These are phyloP conservation scores for Crithidia brevicula DNA, from an alignment of 208 protist genomes.

Conservation along the genomic window DNA sequence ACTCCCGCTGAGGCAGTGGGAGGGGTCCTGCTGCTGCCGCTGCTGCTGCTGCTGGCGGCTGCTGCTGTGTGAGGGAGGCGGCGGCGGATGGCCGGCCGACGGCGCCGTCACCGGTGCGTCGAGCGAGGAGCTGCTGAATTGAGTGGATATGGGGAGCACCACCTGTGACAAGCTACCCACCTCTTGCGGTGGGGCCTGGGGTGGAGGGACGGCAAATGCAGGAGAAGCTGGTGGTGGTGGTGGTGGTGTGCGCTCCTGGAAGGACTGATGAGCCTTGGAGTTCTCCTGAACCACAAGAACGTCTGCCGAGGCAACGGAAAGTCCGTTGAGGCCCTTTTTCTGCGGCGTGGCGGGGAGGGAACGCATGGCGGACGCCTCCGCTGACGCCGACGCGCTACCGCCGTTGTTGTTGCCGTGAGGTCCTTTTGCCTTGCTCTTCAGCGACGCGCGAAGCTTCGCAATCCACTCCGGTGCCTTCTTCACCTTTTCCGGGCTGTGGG, in stretches of 20 bases:
- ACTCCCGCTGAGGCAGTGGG: neutral
- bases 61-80: neutral
- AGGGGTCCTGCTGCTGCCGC: neutral
- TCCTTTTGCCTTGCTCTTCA: constrained; percentile 23
- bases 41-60: neutral
- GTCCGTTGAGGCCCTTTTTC: constrained; percentile 41
- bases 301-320: constrained; percentile 47
- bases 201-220: neutral
- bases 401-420: neutral
- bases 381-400: neutral
- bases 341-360: constrained; percentile 12
- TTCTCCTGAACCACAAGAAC: constrained; percentile 29
- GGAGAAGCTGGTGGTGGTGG: no score
- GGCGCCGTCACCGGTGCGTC: constrained; percentile 1
- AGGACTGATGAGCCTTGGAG: constrained; percentile 2
- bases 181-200: neutral
- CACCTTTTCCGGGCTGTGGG: constrained; percentile 34
- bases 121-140: constrained; percentile 15
- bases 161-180: neutral
- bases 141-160: neutral
- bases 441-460: constrained; percentile 34
- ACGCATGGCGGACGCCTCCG: constrained; percentile 8
- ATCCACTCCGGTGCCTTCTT: constrained; percentile 36
- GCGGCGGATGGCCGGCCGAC: neutral
- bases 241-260: neutral